Base-by-base conservation (phyloP, 2,329 filamentous ascomycete genomes). In the Phialemoniopsis sp. region DNA sequence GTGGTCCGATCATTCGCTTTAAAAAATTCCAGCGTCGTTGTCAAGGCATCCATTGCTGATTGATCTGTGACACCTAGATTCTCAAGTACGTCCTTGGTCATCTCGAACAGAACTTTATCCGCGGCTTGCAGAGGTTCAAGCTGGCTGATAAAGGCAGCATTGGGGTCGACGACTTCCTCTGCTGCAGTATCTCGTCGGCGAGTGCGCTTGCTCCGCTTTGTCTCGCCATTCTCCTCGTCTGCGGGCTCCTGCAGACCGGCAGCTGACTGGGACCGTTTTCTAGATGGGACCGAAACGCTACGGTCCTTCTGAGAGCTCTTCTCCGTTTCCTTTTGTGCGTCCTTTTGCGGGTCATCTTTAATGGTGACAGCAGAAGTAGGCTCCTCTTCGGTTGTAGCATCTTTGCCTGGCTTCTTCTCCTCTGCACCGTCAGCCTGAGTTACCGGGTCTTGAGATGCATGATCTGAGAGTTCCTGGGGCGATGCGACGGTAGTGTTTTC, bases 161-260 rank as follows among this genome's bases (percentile, higher is more conserved):
- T 72, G 7, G 74, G 66, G 43, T 81, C 77, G 13, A 72, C 56
- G 1, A 62, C 57, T 36, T 80, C 78, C 29, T 76, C 78, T 4
- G 57, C 62, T 58, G 72, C 67, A 4, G 70, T 74, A 32, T 83
- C 80, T 39, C 81, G 69, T 14, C 78, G 73, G 34, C 81, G 71
- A 21, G 80, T 80, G 36, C 82, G 67, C 52, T 85, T 86, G 57
- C 80, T 84, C 41, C 80, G 67, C 51, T 82, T 84, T 38, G 76
- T 73, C 10, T 75, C 68, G 3, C 63, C 65, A 17, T 66, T 70
- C 28, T 83, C 79, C 37, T 83, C 79, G 8, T 80, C 77, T 1
- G 54, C 65, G 0, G 59, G 66, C 3, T 82, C 79, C 1, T 66
- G 66, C 13, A 84, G 57, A 4, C 79, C 79, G 5, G 80, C 80